Percentiles rank a stretch among this genome's conserved stretches.
phyloP scores from a whole-genome alignment of 2,329 filamentous ascomycete species.

The Fonsecaea multimorphosa region DNA sequence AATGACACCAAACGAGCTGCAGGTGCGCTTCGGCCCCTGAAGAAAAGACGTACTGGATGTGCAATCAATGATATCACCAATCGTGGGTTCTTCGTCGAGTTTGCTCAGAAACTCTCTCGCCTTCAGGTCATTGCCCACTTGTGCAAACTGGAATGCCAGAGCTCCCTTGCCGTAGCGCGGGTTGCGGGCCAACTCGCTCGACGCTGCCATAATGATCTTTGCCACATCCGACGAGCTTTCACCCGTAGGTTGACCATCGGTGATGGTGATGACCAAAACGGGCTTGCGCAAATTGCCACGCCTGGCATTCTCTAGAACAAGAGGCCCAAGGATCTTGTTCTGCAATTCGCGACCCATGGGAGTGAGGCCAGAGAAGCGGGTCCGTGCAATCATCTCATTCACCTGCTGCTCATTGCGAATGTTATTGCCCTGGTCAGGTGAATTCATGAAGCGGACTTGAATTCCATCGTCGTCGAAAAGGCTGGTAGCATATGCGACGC shows the following conservation, averaged over 20 bases:
- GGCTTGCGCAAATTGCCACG: slow-evolving; percentile 65
- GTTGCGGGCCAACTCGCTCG: slow-evolving; percentile 56
- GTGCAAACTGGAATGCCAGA: slow-evolving; percentile 71
- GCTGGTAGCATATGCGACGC: slow-evolving; percentile 68
- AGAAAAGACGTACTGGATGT: slow-evolving; percentile 64
- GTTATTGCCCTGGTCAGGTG: slow-evolving; percentile 58
- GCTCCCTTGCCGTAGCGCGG: slow-evolving; percentile 63
- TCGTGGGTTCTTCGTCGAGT: slow-evolving; percentile 67
- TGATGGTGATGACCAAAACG: slow-evolving; percentile 69
- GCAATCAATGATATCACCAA: slow-evolving; percentile 69
- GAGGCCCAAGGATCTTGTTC: slow-evolving; percentile 67
- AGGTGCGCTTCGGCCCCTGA: not conserved
- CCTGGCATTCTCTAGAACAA: slow-evolving; percentile 62
- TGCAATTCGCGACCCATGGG: slow-evolving; percentile 69
- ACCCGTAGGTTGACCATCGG: slow-evolving; percentile 69
- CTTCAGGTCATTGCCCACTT: slow-evolving; percentile 70
- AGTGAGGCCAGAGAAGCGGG: slow-evolving; percentile 70
- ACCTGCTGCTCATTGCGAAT: slow-evolving; percentile 65
- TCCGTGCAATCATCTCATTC: slow-evolving; percentile 61
- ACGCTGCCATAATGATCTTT: slow-evolving; percentile 63
- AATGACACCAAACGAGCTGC: not conserved
- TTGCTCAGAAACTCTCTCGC: slow-evolving; percentile 68
- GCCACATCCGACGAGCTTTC: slow-evolving; percentile 63
- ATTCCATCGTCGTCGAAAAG: slow-evolving; percentile 74
- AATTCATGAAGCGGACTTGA: slow-evolving; percentile 73